Conservation (phyloP, 1,284 basidiomycete genomes). For the Anthracocystis walkeri region DNA sequence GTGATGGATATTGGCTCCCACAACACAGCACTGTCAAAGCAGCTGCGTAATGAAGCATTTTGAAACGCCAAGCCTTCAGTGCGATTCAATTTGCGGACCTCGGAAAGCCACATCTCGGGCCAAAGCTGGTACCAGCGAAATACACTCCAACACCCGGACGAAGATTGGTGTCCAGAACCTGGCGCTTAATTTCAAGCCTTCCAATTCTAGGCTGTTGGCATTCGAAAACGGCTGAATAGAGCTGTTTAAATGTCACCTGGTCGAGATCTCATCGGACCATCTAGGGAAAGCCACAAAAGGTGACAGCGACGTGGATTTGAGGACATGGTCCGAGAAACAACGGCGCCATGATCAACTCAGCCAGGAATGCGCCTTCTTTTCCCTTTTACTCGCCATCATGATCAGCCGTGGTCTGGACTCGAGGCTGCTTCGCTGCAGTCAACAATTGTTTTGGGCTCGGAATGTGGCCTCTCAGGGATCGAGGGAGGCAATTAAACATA, state of each 20-base stretch:
- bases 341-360: background rate
- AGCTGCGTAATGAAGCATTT: no score
- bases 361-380: background rate
- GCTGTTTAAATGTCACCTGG: background rate
- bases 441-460: background rate
- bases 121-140: background rate
- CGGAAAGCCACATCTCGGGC: background rate
- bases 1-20: no score
- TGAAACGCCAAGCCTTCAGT: no score
- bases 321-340: background rate
- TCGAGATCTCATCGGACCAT: background rate
- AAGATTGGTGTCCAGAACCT: slow-evolving; percentile 5
- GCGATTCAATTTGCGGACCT: no score
- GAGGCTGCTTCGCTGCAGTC: background rate
- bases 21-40: no score
- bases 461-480: background rate
- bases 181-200: background rate
- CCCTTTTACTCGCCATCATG: background rate
- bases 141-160: background rate
- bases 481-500: background rate
- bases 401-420: background rate
- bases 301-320: background rate
- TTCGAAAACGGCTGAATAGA: background rate
- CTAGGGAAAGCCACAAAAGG: background rate
- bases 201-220: background rate